phyloP scores from a whole-genome alignment of 768 basidiomycete genomes.

The Lentinula sp. region DNA sequence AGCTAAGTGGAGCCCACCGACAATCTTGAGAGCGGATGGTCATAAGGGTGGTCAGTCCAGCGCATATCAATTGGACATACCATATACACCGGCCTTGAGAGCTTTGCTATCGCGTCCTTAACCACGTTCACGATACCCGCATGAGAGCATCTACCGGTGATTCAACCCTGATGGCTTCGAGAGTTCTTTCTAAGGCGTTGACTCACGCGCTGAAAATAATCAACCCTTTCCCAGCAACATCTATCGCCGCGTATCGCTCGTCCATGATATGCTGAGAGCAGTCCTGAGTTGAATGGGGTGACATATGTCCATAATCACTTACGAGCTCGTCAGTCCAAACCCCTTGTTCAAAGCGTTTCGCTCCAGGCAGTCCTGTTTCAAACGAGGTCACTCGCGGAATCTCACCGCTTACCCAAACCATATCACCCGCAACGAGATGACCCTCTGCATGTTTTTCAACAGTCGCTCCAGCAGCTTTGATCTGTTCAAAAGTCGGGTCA shows the following conservation, averaged over 20 bases:
- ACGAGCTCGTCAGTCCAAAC: slow-evolving; percentile 11
- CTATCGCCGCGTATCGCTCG: slow-evolving; percentile 72
- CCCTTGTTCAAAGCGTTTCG: slow-evolving; percentile 49
- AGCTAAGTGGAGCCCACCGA: slow-evolving; percentile 83
- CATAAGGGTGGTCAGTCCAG: background rate
- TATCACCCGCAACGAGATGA: slow-evolving; percentile 60
- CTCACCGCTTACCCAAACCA: slow-evolving; percentile 76
- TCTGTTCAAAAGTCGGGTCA: slow-evolving; percentile 70
- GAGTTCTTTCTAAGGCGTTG: background rate
- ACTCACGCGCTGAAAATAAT: slow-evolving; percentile 81
- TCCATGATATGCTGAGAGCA: slow-evolving; percentile 65
- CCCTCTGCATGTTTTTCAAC: slow-evolving; percentile 52
- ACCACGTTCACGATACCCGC: slow-evolving; percentile 85
- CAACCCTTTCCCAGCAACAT: slow-evolving; percentile 77
- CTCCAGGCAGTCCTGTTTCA: slow-evolving; percentile 66
- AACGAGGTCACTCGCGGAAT: slow-evolving; percentile 66
- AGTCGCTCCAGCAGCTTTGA: slow-evolving; percentile 46
- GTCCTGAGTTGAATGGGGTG: slow-evolving; percentile 30
- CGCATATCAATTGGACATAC: slow-evolving; percentile 24
- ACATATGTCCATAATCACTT: slow-evolving; percentile 46
- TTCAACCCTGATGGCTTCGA: background rate
- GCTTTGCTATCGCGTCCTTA: slow-evolving; percentile 56
- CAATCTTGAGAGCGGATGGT: slow-evolving; percentile 35
- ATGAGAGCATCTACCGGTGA: slow-evolving; percentile 50
- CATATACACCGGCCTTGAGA: slow-evolving; percentile 73